These are phyloP conservation scores for Leishmania turanica DNA, from an alignment of 208 protist genomes.

Conservation along the genomic window DNA sequence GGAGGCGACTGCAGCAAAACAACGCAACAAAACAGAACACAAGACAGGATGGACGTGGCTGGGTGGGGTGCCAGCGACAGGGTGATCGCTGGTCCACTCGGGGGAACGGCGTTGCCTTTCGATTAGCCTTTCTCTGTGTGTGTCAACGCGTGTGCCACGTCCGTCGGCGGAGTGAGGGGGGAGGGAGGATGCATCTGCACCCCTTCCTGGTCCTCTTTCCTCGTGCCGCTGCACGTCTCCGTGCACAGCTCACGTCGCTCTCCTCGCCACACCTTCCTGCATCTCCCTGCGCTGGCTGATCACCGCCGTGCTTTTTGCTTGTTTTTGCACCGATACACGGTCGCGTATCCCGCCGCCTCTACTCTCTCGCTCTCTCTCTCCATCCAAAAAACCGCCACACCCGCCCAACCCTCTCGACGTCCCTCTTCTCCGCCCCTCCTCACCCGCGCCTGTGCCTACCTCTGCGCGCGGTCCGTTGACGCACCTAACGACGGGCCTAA, in stretches of 20 bases:
- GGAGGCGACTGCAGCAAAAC: not conserved
- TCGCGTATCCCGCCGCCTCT: too few species aligned
- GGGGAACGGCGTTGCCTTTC: conserved; percentile 7
- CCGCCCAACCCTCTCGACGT: not conserved
- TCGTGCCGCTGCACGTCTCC: not conserved
- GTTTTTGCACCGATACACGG: not conserved
- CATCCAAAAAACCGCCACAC: not conserved
- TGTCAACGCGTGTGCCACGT: not conserved
- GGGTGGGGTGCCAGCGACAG: not conserved
- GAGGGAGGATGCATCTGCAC: not conserved
- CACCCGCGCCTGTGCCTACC: not conserved
- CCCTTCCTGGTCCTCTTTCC: not conserved
- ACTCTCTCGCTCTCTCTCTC: not conserved
- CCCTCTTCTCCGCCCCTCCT: not conserved
- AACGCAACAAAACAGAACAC: not conserved
- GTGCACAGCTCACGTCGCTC: not conserved
- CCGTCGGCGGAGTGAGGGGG: not conserved
- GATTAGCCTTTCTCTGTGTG: not conserved
- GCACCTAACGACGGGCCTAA: not conserved
- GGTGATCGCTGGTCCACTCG: not conserved
- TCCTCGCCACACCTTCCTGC: not conserved
- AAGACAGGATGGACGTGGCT: not conserved
- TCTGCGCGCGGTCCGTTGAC: not conserved
- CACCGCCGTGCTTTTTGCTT: not conserved
- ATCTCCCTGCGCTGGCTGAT: not conserved